Conservation (phyloP, 2,329 filamentous ascomycete species). For the Verticillium albo-atrum region DNA sequence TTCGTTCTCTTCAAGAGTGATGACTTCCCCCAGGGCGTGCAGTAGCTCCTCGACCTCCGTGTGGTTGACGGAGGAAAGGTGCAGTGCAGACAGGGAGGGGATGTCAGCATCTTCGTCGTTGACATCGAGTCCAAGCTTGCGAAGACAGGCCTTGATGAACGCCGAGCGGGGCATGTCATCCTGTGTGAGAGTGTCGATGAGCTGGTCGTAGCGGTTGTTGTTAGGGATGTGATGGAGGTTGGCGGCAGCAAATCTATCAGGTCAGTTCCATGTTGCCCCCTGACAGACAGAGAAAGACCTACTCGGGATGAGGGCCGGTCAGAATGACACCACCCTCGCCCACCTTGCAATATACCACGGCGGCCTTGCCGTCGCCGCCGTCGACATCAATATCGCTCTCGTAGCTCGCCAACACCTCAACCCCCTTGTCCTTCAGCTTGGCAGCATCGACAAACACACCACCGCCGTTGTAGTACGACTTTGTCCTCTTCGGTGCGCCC, state of each 20-base stretch:
- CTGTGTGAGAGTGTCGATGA: constrained; percentile 62
- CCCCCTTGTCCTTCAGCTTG: constrained; percentile 54
- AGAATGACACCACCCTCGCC: constrained; percentile 76
- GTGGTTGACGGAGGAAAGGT: constrained; percentile 68
- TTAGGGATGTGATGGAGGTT: constrained; percentile 69
- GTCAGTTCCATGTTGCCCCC: not conserved
- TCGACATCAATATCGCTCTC: constrained; percentile 71
- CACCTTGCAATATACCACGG: constrained; percentile 77
- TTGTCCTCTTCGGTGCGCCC: constrained; percentile 55
- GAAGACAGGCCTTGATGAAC: constrained; percentile 76
- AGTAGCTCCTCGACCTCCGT: constrained; percentile 65
- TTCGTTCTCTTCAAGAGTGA: constrained; percentile 60
- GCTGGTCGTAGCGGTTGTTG: constrained; percentile 61
- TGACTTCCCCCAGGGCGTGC: constrained; percentile 60
- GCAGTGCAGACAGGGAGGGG: constrained; percentile 76
- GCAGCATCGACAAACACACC: constrained; percentile 84
- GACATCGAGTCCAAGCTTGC: constrained; percentile 77
- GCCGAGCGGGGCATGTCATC: constrained; percentile 66
- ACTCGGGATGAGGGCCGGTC: constrained; percentile 92
- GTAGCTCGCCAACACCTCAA: constrained; percentile 82
- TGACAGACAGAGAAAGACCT: constrained; percentile 7
- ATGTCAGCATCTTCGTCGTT: constrained; percentile 64
- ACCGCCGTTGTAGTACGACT: constrained; percentile 89
- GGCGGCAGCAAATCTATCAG: constrained; percentile 68
- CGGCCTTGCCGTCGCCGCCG: constrained; percentile 67